phyloP scores from a whole-genome alignment of 371 early-diverging fungal genomes.

The Entomophthora muscae region DNA sequence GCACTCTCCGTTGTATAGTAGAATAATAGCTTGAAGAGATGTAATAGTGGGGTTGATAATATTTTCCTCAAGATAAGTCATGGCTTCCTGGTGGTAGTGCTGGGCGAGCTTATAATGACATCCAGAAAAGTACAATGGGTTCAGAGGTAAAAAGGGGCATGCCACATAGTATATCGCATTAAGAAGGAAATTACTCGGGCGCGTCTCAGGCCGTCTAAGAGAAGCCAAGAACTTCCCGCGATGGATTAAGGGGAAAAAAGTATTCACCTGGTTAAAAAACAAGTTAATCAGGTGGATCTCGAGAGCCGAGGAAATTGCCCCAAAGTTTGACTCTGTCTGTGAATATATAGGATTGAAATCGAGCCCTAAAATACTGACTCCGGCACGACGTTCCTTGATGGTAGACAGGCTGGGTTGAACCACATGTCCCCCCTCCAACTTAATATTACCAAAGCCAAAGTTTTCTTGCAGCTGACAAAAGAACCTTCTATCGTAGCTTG shows the following conservation, averaged over 20 bases:
- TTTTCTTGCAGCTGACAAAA: not conserved
- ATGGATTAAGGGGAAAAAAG: not conserved
- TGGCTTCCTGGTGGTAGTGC: not conserved
- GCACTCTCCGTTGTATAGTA: slow-evolving; percentile 8
- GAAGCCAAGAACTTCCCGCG: not conserved
- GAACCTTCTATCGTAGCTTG: not conserved
- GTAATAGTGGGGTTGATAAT: not conserved
- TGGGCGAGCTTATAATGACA: not conserved
- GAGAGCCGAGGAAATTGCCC: not conserved
- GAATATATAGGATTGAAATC: not conserved
- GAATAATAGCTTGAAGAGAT: not conserved
- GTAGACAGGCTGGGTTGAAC: not conserved
- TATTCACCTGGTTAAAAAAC: slow-evolving; percentile 2
- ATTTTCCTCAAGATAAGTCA: not conserved
- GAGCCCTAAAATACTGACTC: not conserved
- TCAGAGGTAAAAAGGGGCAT: not conserved
- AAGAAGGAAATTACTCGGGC: not conserved
- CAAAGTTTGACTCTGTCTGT: not conserved
- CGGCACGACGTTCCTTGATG: not conserved
- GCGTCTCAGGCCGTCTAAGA: not conserved
- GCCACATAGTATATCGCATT: slow-evolving; percentile 5
- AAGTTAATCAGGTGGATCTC: slow-evolving; percentile 1
- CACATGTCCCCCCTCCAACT: not conserved
- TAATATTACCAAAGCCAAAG: not conserved
- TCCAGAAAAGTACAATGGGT: not conserved